phyloP scores from a whole-genome alignment of 1,284 basidiomycete genomes.

The Leccinum fallax region DNA sequence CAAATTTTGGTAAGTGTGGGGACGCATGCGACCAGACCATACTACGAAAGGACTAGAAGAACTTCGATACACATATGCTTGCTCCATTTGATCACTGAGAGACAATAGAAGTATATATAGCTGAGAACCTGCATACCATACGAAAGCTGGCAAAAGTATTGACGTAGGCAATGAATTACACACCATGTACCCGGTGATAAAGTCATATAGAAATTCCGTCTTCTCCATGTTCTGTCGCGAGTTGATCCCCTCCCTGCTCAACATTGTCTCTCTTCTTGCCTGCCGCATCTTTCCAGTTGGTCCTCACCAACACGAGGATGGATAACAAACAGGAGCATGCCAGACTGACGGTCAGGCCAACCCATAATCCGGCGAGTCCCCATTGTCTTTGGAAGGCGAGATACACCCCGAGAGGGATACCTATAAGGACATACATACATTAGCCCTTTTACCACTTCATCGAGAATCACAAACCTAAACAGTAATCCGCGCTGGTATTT shows the following conservation, averaged over 20 bases:
- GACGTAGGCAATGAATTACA: neutral
- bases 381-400: constrained; percentile 25
- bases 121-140: neutral
- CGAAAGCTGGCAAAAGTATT: neutral
- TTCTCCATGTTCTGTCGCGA: neutral
- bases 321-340: constrained; percentile 23
- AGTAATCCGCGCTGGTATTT: constrained; percentile 23
- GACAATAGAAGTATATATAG: neutral
- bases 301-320: constrained; percentile 21
- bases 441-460: neutral
- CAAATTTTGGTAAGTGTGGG: neutral
- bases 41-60: neutral
- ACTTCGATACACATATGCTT: neutral
- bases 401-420: constrained; percentile 33
- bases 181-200: neutral
- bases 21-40: neutral
- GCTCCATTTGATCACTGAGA: neutral
- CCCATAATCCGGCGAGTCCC: constrained; percentile 33
- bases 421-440: constrained; percentile 9
- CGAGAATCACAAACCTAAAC: constrained; percentile 21
- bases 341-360: constrained; percentile 27
- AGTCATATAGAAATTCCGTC: neutral
- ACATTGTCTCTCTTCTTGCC: neutral
- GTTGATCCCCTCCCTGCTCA: neutral
- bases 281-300: constrained; percentile 17